Evolutionary conservation across 169 alveolate genomes (phyloP).

Genomic region (Neospora caninum): DNA sequence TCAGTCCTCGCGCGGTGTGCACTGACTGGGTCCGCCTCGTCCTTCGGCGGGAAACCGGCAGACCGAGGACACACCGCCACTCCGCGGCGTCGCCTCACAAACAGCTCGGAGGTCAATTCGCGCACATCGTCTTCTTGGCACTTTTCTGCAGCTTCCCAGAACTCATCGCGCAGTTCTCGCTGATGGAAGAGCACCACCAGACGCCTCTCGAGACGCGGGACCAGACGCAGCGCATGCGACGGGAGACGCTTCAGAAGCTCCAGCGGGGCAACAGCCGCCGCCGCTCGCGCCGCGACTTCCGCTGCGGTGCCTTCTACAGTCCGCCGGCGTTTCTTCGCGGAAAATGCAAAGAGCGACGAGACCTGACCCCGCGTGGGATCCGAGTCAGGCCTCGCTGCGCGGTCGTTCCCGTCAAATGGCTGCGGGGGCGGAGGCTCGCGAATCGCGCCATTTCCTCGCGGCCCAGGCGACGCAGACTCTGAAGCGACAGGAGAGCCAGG

Average conservation of each 20-base stretch:
- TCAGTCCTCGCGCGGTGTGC: neutral
- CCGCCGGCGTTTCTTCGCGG: neutral
- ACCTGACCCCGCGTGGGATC: neutral
- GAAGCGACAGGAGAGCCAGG: too few species aligned
- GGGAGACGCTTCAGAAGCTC: slow-evolving; percentile 4
- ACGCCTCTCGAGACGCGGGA: slow-evolving; percentile 27
- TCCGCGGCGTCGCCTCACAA: neutral
- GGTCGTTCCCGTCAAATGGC: neutral
- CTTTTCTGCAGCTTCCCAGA: neutral
- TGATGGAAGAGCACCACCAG: neutral
- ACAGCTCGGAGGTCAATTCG: neutral
- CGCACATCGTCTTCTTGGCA: neutral
- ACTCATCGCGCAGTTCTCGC: neutral
- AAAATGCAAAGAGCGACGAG: neutral
- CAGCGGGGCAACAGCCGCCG: slow-evolving; percentile 20
- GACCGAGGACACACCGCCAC: neutral
- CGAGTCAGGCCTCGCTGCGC: neutral
- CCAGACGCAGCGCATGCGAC: neutral
- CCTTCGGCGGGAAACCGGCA: neutral
- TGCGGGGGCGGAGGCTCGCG: too few species aligned
- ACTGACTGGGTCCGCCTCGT: neutral
- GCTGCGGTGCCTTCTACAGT: neutral
- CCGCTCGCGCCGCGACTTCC: slow-evolving; percentile 19
- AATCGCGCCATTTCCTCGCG: too few species aligned
- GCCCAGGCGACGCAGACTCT: too few species aligned